Evolutionary conservation across 306 rosid species (phyloP), one percentile per base, ranked within the genome.

Genomic region (Luffa aegyptiaca): DNA sequence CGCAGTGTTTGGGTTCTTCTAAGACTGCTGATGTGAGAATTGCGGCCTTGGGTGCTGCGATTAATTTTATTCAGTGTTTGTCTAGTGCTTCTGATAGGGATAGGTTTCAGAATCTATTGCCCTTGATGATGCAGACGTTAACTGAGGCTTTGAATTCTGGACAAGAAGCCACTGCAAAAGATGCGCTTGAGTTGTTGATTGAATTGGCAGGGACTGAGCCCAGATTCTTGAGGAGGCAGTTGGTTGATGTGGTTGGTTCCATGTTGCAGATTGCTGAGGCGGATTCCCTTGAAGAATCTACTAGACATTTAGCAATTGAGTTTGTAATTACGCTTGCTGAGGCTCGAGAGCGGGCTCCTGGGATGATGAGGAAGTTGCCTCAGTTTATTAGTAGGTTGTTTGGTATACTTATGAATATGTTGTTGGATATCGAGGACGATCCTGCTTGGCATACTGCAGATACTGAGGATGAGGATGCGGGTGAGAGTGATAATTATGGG

Each of bases 281-380:
- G 0, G 96, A 92, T 55, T 86, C 96, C 0, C 75, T 94, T 83
- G 98, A 94, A 79, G 98, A 94, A 84, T 96, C 95, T 48, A 94
- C 98, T 0, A 79, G 98, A 65, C 98, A 94, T 78, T 81, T 94
- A 89, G 97, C 98, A 1, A 88, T 94, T 44, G 98, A 94, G 87
- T 94, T 94, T 59, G 98, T 94, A 8, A 92, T 94, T 56, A 94
- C 98, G 0, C 91, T 94, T 2, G 96, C 98, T 0, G 98, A 94
- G 93, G 98, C 98, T 0, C 90, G 98, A 77, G 97, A 94, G 83
- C 85, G 98, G 1, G 98, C 98, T 0, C 98, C 98, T 0, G 98
- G 98, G 39, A 94, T 94, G 98, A 92, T 94, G 98, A 88, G 98
- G 88, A 94, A 94, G 86, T 80, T 94, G 85, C 98, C 98, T 0